Evolutionary conservation across 768 basidiomycete genomes (phyloP).

Genomic region (Kwoniella bestiolae): DNA sequence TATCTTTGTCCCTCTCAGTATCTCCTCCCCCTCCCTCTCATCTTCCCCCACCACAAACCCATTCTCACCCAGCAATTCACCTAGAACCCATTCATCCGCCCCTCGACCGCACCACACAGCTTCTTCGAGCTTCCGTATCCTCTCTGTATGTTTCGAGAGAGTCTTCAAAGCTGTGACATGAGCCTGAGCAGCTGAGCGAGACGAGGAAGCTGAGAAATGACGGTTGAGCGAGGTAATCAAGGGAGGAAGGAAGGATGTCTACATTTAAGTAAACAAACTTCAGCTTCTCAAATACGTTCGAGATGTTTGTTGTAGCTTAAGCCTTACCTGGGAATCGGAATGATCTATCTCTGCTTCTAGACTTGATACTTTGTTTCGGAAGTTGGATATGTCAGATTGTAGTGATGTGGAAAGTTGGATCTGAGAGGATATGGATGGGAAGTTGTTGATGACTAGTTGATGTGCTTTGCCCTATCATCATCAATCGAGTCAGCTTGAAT

Average conservation of each 20-base stretch:
- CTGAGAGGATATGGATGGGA: conserved; percentile 62
- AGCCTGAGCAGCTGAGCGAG: conserved; percentile 21
- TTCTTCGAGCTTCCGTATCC: conserved; percentile 35
- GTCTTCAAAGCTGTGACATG: conserved; percentile 28
- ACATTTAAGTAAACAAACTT: background rate
- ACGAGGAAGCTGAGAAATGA: conserved; percentile 36
- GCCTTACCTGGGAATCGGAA: conserved; percentile 29
- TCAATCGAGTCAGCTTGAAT: conserved; percentile 4
- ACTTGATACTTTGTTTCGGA: conserved; percentile 67
- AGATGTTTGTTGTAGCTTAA: background rate
- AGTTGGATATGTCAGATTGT: conserved; percentile 68
- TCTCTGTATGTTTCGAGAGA: conserved; percentile 22
- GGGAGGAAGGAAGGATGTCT: conserved; percentile 51
- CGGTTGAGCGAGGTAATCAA: conserved; percentile 22
- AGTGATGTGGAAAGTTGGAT: conserved; percentile 74
- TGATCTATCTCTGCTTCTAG: conserved; percentile 62
- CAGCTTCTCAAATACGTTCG: too few relatives aligned
- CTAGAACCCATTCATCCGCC: conserved; percentile 44
- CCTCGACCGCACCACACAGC: conserved; percentile 42
- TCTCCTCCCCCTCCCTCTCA: conserved; percentile 24
- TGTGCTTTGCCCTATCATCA: conserved; percentile 30
- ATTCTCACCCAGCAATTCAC: conserved; percentile 19
- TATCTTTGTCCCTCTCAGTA: conserved; percentile 32
- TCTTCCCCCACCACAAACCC: conserved; percentile 20
- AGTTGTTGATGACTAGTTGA: conserved; percentile 33